Conservation (phyloP, 129 eudicot species). For the Rutidosis leptorrhynchoides region DNA sequence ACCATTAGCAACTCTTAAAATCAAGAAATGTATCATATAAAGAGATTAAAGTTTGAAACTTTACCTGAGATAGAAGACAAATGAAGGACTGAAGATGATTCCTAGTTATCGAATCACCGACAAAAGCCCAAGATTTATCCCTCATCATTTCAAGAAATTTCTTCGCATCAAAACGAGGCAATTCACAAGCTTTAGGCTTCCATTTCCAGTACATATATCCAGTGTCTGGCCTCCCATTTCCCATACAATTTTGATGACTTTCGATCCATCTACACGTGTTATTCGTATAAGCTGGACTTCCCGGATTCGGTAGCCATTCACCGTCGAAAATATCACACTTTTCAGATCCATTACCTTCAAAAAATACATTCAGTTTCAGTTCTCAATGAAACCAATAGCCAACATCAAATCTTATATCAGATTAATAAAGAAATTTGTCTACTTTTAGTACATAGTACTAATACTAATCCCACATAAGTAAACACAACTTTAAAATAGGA, state of each 20-base stretch:
- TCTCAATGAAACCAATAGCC: background rate
- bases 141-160: constrained; percentile 78
- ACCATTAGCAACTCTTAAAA: background rate
- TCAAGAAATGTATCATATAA: constrained; percentile 15
- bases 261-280: constrained; percentile 71
- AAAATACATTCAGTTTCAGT: constrained; percentile 10
- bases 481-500: background rate
- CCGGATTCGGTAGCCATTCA: constrained; percentile 65
- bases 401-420: constrained; percentile 4
- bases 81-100: constrained; percentile 89
- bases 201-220: constrained; percentile 85
- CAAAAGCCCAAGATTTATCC: constrained; percentile 82
- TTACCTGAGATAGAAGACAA: constrained; percentile 81
- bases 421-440: background rate
- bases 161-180: constrained; percentile 61
- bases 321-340: constrained; percentile 65
- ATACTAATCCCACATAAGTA: constrained; percentile 4
- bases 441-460: background rate
- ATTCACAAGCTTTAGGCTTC: constrained; percentile 75
- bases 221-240: constrained; percentile 78
- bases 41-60: background rate
- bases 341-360: constrained; percentile 42
- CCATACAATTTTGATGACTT: constrained; percentile 82
- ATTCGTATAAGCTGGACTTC: constrained; percentile 68
- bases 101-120: constrained; percentile 86